A percentile compares a stretch with the other conserved stretches of the same genome.
These are phyloP conservation scores for Parafenestella ontariensis DNA, from an alignment of 2,329 filamentous ascomycete genomes.

Conservation along the genomic window DNA sequence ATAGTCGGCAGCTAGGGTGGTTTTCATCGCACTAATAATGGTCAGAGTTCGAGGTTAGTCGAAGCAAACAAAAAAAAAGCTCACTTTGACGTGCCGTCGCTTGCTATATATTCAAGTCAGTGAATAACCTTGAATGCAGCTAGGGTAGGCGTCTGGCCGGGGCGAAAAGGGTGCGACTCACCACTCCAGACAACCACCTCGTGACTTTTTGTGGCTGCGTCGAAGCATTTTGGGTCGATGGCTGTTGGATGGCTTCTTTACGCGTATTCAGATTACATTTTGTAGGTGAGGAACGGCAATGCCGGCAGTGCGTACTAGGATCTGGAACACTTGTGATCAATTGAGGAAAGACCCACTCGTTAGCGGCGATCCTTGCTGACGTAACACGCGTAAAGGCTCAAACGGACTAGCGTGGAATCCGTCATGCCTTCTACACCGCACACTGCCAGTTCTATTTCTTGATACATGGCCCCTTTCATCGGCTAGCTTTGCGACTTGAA, in stretches of 20 bases:
- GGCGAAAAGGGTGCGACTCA: constrained; percentile 9
- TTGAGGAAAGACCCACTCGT: neutral
- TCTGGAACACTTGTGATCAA: neutral
- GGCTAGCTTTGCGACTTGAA: neutral
- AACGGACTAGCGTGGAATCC: neutral
- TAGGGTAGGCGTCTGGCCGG: neutral
- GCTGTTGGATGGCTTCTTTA: constrained; percentile 1
- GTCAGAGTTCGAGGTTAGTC: neutral
- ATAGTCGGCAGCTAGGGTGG: constrained; percentile 27
- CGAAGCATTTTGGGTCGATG: constrained; percentile 19
- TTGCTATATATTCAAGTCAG: constrained; percentile 14
- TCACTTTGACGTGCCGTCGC: constrained; percentile 28
- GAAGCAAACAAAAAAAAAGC: neutral
- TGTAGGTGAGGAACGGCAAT: neutral
- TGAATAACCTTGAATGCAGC: neutral
- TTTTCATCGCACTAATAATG: constrained; percentile 26
- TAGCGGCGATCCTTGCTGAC: constrained; percentile 3
- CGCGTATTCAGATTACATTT: constrained; percentile 17
- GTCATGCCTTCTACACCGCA: neutral
- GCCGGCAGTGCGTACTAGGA: neutral
- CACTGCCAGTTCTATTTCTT: neutral
- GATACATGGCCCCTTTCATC: neutral
- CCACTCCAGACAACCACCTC: constrained; percentile 25
- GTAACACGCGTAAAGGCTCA: constrained; percentile 18
- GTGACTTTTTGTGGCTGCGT: constrained; percentile 32